Conservation (phyloP, 768 basidiomycete species). For the Calvatia gigantea region DNA sequence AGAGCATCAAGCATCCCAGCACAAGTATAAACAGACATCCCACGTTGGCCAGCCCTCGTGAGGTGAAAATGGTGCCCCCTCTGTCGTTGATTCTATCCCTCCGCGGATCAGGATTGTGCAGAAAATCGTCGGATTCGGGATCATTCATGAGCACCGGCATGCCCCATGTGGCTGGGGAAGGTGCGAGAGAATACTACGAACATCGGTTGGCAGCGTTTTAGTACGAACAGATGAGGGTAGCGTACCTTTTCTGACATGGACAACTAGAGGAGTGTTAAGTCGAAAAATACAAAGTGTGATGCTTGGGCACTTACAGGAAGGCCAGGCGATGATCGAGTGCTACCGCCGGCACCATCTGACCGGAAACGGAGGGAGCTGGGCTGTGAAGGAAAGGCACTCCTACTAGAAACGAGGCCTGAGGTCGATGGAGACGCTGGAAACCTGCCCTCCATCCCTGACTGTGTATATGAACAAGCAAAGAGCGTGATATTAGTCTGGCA, state of each 20-base stretch:
- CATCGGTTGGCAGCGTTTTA: not conserved
- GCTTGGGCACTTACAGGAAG: slow-evolving; percentile 14
- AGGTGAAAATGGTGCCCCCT: slow-evolving; percentile 55
- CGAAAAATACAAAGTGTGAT: too few species aligned
- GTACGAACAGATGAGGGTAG: not conserved
- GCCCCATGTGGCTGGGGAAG: slow-evolving; percentile 48
- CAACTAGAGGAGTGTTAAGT: not conserved
- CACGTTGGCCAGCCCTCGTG: slow-evolving; percentile 57
- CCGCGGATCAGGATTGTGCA: slow-evolving; percentile 57
- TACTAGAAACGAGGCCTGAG: slow-evolving; percentile 11
- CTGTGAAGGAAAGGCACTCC: not conserved
- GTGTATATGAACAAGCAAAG: not conserved
- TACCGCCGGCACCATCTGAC: not conserved
- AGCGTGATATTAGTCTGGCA: not conserved
- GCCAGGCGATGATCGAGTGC: slow-evolving; percentile 10
- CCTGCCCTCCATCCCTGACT: slow-evolving; percentile 4
- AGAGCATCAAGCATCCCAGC: slow-evolving; percentile 38
- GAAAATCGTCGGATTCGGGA: slow-evolving; percentile 52
- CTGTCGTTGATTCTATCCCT: slow-evolving; percentile 47
- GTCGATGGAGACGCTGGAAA: slow-evolving; percentile 9
- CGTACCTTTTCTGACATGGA: slow-evolving; percentile 28
- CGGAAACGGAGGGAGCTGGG: not conserved
- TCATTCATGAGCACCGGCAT: slow-evolving; percentile 33
- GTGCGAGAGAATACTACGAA: slow-evolving; percentile 28
- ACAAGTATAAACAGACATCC: slow-evolving; percentile 55